Evolutionary conservation across 2,329 filamentous ascomycete species (phyloP).

Genomic region (Calonectria pteridis): DNA sequence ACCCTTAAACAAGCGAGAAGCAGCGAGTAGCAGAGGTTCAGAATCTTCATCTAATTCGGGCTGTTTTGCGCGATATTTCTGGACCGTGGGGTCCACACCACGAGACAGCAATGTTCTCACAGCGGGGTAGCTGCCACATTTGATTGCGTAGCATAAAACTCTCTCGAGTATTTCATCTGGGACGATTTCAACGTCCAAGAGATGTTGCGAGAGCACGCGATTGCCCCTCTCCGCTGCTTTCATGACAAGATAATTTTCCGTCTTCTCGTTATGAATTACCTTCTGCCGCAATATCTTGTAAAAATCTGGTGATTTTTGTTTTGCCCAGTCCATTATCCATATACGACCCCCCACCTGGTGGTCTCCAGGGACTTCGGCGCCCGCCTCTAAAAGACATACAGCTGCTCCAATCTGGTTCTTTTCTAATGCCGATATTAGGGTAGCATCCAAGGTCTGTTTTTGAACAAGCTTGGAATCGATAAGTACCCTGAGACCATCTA

Average conservation of each 20-base stretch:
- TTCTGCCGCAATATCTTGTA: not conserved
- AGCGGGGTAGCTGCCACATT: not conserved
- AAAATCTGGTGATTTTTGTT: not conserved
- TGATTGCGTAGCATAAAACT: not conserved
- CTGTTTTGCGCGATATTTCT: not conserved
- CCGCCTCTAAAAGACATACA: not conserved
- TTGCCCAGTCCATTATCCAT: not conserved
- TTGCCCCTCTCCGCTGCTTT: not conserved
- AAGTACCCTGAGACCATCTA: not conserved
- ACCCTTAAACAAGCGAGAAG: not conserved
- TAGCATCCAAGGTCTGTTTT: not conserved
- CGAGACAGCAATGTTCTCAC: conserved; percentile 2
- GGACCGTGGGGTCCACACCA: not conserved
- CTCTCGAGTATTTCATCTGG: not conserved
- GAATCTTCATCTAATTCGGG: not conserved
- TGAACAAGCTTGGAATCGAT: not conserved
- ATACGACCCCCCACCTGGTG: rapidly evolving
- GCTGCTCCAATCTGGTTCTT: not conserved
- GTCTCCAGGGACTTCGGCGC: too few relatives aligned
- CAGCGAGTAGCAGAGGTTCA: not conserved
- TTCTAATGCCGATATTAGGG: not conserved
- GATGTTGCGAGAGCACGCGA: not conserved
- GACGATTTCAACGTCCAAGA: not conserved
- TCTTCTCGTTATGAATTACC: not conserved
- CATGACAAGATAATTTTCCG: not conserved